Evolutionary conservation across 805 yeast species (phyloP), one percentile per base, ranked within the genome.

Genomic region (Dipodascus albidus): DNA sequence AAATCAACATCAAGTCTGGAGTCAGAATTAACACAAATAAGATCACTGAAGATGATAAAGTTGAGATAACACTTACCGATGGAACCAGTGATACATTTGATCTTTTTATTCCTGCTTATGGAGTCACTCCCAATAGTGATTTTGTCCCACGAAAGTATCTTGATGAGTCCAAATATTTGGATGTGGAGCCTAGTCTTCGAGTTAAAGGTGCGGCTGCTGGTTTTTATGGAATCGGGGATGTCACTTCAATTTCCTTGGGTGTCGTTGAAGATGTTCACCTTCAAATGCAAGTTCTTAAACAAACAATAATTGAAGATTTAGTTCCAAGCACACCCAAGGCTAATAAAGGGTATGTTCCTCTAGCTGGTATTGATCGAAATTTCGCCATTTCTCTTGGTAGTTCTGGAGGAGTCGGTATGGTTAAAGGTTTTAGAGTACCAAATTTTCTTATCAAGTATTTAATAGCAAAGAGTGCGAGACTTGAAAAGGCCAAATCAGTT

Each of bases 191-290:
- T n/a, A n/a, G 52, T 23, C 52, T 59, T 17, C 48, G 56, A 3
- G 57, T 59, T 23, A 52, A 56, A 48, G 57, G 57, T 22, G 22
- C 20, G 35, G 21, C 42, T 15, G 11, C 6, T 6, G 49, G 52
- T 21, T 58, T 50, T 3, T 56, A 52, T 50, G 62, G 57, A 17
- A 17, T 55, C 9, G 63, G 63, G 3, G 63, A 60, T 49, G 54
- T 60, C 35, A 19, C 51, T 11, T 50, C 56, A 11, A 47, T 17
- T n/a, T 48, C 50, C 27, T 20, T n/a, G 14, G 31, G 44, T 20
- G 53, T 56, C 15, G 41, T 52, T 4, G 51, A 24, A 14, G 19
- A 38, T 33, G 19, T 48, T 19, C 17, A 58, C 55, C 51, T 6
- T n/a, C 27, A 38, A 6, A 38, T 14, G n/a, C 20, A 35, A 24